A percentile compares a stretch with the other conserved stretches of the same genome.
Conservation (phyloP, 768 basidiomycete species). For the Hemileccinum rubropunctum region DNA sequence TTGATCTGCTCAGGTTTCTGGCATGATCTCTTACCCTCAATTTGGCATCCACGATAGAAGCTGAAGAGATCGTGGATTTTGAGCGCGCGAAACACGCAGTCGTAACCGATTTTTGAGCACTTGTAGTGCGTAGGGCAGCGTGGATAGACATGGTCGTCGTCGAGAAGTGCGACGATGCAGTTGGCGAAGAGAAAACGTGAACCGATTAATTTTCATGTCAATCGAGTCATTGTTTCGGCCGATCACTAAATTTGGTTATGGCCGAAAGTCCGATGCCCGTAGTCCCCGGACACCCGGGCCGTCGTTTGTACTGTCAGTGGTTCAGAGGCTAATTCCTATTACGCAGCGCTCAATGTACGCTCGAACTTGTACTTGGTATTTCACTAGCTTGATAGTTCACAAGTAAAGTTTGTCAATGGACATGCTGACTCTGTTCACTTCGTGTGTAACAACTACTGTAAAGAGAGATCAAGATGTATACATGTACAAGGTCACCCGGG, state of each 20-base stretch:
- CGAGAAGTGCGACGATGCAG: constrained; percentile 10
- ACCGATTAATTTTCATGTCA: constrained; percentile 2
- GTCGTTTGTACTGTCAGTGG: no score
- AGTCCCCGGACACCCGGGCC: no score
- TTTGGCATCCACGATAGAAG: constrained; percentile 75
- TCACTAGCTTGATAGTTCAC: no score
- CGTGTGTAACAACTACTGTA: no score
- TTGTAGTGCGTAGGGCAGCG: constrained; percentile 41
- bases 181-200: neutral
- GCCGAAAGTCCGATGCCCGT: constrained; percentile 23
- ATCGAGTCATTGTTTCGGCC: constrained; percentile 29
- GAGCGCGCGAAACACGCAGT: constrained; percentile 41
- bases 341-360: no score
- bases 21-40: constrained; percentile 77
- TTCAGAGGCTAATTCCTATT: no score
- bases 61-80: constrained; percentile 47
- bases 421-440: no score
- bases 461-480: no score
- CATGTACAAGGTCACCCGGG: no score
- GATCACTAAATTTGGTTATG: constrained; percentile 15
- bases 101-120: constrained; percentile 36
- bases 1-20: constrained; percentile 69
- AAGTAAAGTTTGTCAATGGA: no score
- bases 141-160: constrained; percentile 41
- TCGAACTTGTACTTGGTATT: no score